Evolutionary conservation across 257 asterid genomes (phyloP).

Genomic region (Scutellaria galericulata): DNA sequence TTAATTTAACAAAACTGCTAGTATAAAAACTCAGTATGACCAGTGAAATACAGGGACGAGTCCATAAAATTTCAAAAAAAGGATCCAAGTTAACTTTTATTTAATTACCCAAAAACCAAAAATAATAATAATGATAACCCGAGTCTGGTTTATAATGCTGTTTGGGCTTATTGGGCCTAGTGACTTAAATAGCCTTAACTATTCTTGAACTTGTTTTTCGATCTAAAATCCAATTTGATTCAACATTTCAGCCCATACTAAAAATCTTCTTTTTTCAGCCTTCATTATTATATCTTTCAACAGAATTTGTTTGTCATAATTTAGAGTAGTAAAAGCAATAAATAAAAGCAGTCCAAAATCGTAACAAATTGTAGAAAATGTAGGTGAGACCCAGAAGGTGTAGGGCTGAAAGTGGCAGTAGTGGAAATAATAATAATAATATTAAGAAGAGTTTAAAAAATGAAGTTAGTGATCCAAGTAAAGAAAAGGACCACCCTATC

Average conservation of each 20-base stretch:
- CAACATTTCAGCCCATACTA: background rate
- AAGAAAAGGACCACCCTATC: constrained; percentile 37
- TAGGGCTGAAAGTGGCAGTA: constrained; percentile 8
- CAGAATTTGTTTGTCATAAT: background rate
- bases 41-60: no score
- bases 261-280: no score
- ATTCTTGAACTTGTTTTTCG: no score
- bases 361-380: constrained; percentile 1
- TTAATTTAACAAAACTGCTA: no score
- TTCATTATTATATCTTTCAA: no score
- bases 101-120: background rate
- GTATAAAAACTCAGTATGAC: no score
- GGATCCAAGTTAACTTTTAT: no score
- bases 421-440: constrained; percentile 1
- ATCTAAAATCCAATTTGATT: no score
- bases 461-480: background rate
- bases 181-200: no score
- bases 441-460: no score
- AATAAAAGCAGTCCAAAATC: background rate
- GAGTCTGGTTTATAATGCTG: no score
- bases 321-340: background rate
- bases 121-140: background rate
- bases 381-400: constrained; percentile 8
- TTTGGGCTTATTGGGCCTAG: background rate
- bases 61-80: no score